phyloP scores from a whole-genome alignment of 2,329 filamentous ascomycete species.

The Trichoderma sp. region DNA sequence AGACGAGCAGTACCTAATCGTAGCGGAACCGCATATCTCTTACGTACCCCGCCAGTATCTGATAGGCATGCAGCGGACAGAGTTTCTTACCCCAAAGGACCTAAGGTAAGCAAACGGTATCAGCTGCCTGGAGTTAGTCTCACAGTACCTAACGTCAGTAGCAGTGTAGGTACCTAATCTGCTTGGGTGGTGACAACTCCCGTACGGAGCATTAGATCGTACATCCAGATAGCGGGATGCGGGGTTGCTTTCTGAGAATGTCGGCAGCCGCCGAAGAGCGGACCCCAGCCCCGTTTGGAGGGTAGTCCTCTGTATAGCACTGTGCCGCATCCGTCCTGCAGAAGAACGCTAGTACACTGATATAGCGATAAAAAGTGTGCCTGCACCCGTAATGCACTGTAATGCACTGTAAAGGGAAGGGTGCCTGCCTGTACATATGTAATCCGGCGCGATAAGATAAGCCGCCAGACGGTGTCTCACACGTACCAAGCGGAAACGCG shows the following conservation, averaged over 20 bases:
- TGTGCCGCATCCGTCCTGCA: not conserved
- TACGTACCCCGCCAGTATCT: conserved; percentile 8
- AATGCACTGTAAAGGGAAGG: not conserved
- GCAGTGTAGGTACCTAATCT: not conserved
- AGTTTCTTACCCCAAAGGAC: not conserved
- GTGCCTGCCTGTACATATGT: not conserved
- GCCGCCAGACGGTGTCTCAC: not conserved
- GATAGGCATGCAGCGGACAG: conserved; percentile 2
- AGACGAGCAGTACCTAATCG: conserved; percentile 5
- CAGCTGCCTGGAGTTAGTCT: not conserved
- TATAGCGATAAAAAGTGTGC: not conserved
- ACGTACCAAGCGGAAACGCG: conserved; percentile 9
- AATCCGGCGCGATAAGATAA: conserved; percentile 17
- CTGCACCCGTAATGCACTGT: not conserved
- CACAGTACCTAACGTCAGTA: not conserved
- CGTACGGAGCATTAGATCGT: conserved; percentile 8
- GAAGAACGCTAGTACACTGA: not conserved
- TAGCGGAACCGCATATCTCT: conserved; percentile 1
- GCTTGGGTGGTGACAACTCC: not conserved
- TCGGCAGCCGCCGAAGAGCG: conserved; percentile 21
- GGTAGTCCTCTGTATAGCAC: not conserved
- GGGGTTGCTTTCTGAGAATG: not conserved
- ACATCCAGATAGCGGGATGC: conserved; percentile 13
- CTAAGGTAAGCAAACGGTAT: not conserved
- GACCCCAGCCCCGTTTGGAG: conserved; percentile 12